phyloP scores from a whole-genome alignment of 371 early-diverging fungal genomes.

The Umbelopsis sp. region DNA sequence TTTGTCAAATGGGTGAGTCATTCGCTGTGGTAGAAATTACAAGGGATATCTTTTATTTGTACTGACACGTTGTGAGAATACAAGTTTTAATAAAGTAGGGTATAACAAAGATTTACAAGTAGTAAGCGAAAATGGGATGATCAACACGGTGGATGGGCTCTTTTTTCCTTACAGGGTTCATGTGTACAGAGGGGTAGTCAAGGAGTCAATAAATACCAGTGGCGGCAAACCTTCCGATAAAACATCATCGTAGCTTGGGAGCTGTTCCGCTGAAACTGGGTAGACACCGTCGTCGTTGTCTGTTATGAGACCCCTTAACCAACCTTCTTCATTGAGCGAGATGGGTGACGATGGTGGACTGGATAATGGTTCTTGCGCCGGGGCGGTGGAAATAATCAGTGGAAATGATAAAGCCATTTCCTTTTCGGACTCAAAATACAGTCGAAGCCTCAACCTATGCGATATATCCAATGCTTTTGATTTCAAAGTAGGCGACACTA shows the following conservation, averaged over 20 bases:
- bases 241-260: slow-evolving; percentile 9
- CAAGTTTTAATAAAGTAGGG: no score
- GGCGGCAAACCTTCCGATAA: slow-evolving; percentile 15
- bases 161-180: background rate
- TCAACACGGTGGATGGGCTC: no score
- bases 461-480: slow-evolving; percentile 10
- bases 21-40: no score
- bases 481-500: slow-evolving; percentile 2
- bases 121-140: no score
- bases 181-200: background rate
- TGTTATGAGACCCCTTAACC: background rate
- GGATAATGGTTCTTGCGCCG: background rate
- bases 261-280: background rate
- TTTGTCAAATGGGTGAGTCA: no score
- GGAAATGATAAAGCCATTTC: slow-evolving; percentile 16
- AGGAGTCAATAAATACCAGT: slow-evolving; percentile 5
- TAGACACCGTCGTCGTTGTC: background rate
- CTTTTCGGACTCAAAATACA: slow-evolving; percentile 12
- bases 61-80: no score
- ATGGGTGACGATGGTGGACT: slow-evolving; percentile 12
- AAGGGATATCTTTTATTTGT: no score
- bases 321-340: slow-evolving; percentile 11
- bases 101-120: no score
- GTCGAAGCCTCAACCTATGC: background rate
- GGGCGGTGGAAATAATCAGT: background rate